Evolutionary conservation across 2,329 filamentous ascomycete species (phyloP), one percentile per base, ranked within the genome.

Genomic region (Hymenoscyphus salicellus): DNA sequence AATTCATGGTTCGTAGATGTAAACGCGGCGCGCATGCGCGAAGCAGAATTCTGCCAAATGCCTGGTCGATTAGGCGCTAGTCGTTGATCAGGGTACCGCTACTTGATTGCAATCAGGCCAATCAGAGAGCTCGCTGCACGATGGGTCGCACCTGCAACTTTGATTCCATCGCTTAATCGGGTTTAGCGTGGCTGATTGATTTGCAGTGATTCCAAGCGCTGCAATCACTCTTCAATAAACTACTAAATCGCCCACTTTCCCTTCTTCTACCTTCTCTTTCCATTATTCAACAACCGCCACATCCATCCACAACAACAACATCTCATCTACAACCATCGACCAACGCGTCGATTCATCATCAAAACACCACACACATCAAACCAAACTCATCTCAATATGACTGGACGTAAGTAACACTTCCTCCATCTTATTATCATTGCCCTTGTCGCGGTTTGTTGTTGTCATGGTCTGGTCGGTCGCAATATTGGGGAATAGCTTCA

Each of bases 361-460:
- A 75, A 75, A 72, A 72, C 70, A 66, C 74, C 70, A 71, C 68
- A 55, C 52, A 66, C 63, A 67, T 61, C 61, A 55, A 63, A 62
- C 61, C 65, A 67, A 64, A 64, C 70, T 68, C 76, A 71, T 70
- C 74, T 82, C 84, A 88, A 79, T 68, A 89, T 89, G 86, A 89
- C 86, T 87, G 86, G 86, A 87, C 86, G 86, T 89, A 85, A 87
- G 86, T 87, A 74, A 70, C 71, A 69, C 60, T 67, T 58, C 46
- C 70, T 58, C 62, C 65, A 59, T 58, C 38, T 55, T 60, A 7
- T 16, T 62, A 5, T 63, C 38, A 63, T 72, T 65, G 63, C 57
- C 36, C 43, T 63, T 26, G 65, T 68, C 57, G 16, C 36, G 60
- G 49, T 65, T 26, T 58, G 61, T 67, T 61, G 68, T 65, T 66